Evolutionary conservation across 2,329 filamentous ascomycete species (phyloP), one percentile per base, ranked within the genome.

Genomic region (Golovinomyces cichoracearum): DNA sequence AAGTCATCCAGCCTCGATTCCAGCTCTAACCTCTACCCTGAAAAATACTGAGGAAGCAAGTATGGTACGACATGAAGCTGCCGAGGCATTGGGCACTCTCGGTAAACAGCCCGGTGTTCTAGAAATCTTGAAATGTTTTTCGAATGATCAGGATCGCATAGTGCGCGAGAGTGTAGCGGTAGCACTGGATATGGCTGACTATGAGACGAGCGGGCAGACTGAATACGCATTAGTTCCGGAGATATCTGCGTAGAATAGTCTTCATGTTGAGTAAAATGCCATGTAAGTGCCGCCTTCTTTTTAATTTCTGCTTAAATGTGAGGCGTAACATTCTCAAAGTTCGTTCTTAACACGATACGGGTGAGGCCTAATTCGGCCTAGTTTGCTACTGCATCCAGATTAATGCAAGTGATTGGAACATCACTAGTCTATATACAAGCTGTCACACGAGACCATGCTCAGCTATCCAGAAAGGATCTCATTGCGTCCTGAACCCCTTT

Each of bases 41-140:
- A 80, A 80, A 57, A 72, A 98, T 62, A 66, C 73, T 45, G 69
- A 82, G 49, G 90, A 98, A 66, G 80, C 76, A 22, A 85, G 86
- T 59, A 98, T 98, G 90, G 90, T 98, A 50, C 78, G 90, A 50
- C 90, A 98, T 61, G 90, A 98, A 66, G 92, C 90, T 45, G 90
- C 92, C 1, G 90, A 98, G 66, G 90, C 90, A 22, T 74, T 98
- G 23, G 90, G 90, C 23, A 93, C 86, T 59, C 70, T 98, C 27
- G 92, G 90, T 22, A 84, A 93, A 21, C 86, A 94, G 63, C 80
- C 85, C 45, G 88, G 88, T 19, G 90, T 98, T 12, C 86, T 94
- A 61, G 83, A 84, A 49, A 80, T 76, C 3, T 63, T 98, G 59
- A 83, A 75, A 64, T 72, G 69, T 53, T 95, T 94, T 65, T 65